A percentile compares a stretch with the other conserved stretches of the same genome.
phyloP scores from a whole-genome alignment of 1,284 basidiomycete genomes.

The Marasmius tenuissimus region DNA sequence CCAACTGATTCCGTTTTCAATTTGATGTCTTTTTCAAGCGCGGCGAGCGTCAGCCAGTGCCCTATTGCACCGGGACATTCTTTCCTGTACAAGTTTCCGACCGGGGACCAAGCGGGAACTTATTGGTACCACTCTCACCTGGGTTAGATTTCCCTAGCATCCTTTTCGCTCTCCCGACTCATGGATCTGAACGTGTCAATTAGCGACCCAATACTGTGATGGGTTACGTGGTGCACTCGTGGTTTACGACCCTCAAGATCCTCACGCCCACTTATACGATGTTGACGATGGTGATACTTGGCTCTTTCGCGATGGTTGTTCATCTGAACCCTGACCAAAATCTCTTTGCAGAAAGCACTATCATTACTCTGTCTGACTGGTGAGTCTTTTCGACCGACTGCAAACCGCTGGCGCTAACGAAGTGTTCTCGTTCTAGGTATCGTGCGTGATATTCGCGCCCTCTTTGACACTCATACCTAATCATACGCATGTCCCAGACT shows the following conservation, averaged over 20 bases:
- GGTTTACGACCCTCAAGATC: background rate
- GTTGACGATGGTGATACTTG: background rate
- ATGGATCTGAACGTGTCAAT: background rate
- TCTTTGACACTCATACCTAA: background rate
- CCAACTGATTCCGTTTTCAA: too few relatives aligned
- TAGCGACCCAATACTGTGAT: background rate
- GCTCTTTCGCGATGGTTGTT: too few relatives aligned
- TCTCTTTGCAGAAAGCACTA: background rate
- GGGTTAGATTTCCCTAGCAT: background rate
- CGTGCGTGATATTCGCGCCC: background rate
- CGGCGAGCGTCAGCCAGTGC: background rate
- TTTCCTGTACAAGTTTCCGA: slow-evolving; percentile 1
- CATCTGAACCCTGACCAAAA: too few relatives aligned
- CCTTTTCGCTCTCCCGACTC: background rate
- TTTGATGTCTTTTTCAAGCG: background rate
- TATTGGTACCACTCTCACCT: slow-evolving; percentile 4
- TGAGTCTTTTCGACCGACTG: background rate
- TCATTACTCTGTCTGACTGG: background rate
- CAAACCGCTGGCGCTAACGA: background rate
- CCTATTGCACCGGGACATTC: slow-evolving; percentile 5
- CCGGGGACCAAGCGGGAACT: background rate
- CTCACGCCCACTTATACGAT: background rate
- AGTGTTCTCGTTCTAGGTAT: background rate
- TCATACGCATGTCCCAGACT: background rate
- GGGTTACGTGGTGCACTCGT: background rate